These are phyloP conservation scores for Albophoma yamanashiensis DNA, from an alignment of 2,329 filamentous ascomycete species.

Conservation along the genomic window DNA sequence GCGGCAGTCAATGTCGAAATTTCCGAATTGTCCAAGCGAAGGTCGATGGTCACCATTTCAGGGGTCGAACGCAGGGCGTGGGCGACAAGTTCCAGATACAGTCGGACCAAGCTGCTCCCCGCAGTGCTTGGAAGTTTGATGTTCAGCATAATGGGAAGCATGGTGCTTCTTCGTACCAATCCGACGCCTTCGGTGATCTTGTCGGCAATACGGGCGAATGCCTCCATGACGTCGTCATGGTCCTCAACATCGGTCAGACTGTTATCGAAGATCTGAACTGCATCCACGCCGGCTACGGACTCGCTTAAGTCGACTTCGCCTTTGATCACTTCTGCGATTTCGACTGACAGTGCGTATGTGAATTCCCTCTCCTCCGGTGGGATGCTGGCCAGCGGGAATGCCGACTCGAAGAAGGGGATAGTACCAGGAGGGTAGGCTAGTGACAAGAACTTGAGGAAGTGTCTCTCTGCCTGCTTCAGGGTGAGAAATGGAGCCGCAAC, in stretches of 20 bases:
- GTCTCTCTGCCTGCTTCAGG: slow-evolving; percentile 56
- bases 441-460: slow-evolving; percentile 59
- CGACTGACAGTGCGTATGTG: slow-evolving; percentile 57
- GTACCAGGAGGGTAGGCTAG: slow-evolving; percentile 43
- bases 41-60: slow-evolving; percentile 52
- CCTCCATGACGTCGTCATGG: slow-evolving; percentile 5
- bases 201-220: slow-evolving; percentile 24
- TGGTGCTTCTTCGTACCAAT: slow-evolving; percentile 50
- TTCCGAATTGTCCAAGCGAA: slow-evolving; percentile 41
- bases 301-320: slow-evolving; percentile 50
- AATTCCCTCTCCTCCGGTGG: slow-evolving; percentile 49
- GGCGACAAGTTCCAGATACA: slow-evolving; percentile 45
- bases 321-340: slow-evolving; percentile 41
- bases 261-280: slow-evolving; percentile 48
- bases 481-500: slow-evolving; percentile 51
- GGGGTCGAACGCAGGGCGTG: slow-evolving; percentile 52
- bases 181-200: slow-evolving; percentile 49
- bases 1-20: slow-evolving; percentile 37
- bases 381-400: slow-evolving; percentile 54
- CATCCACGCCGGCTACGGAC: slow-evolving; percentile 55
- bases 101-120: slow-evolving; percentile 9
- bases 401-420: slow-evolving; percentile 49
- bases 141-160: slow-evolving; percentile 48
- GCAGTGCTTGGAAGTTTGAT: slow-evolving; percentile 23
- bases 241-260: slow-evolving; percentile 22